phyloP scores from a whole-genome alignment of 805 yeast genomes.

The Novakomyces olei region DNA sequence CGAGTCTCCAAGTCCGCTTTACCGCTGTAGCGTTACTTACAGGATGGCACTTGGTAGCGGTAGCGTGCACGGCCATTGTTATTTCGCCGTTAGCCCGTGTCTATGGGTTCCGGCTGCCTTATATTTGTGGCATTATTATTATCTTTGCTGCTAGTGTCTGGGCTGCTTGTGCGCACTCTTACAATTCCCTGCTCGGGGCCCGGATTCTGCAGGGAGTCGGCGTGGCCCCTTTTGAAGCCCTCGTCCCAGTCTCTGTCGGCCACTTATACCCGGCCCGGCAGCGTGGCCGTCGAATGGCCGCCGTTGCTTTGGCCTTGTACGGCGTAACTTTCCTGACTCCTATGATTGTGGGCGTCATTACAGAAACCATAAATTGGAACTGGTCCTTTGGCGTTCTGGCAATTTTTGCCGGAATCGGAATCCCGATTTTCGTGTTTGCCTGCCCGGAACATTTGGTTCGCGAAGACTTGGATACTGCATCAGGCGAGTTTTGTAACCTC shows the following conservation, averaged over 20 bases:
- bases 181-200: constrained; percentile 8
- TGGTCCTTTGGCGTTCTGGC: constrained; percentile 9
- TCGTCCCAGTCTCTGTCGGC: constrained; percentile 39
- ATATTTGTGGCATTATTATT: constrained; percentile 7
- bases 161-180: constrained; percentile 10
- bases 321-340: constrained; percentile 10
- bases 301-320: constrained; percentile 44
- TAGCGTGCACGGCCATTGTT: constrained; percentile 7
- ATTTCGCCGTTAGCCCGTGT: constrained; percentile 8
- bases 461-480: too few species aligned
- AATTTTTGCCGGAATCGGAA: constrained; percentile 7
- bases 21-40: constrained; percentile 8
- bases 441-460: constrained; percentile 9
- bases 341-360: constrained; percentile 1
- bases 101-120: constrained; percentile 9
- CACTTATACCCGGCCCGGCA: constrained; percentile 65
- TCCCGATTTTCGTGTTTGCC: constrained; percentile 7
- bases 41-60: constrained; percentile 9
- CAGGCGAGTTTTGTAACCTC: too few species aligned
- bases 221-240: constrained; percentile 59
- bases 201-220: constrained; percentile 27
- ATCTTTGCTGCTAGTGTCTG: constrained; percentile 8
- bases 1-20: constrained; percentile 6
- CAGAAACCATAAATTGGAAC: too few species aligned
- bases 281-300: constrained; percentile 46